A percentile compares a stretch with the other conserved stretches of the same genome.
Evolutionary conservation across 106 monocot genomes (phyloP).

Genomic region (Dendrobium catenatum): DNA sequence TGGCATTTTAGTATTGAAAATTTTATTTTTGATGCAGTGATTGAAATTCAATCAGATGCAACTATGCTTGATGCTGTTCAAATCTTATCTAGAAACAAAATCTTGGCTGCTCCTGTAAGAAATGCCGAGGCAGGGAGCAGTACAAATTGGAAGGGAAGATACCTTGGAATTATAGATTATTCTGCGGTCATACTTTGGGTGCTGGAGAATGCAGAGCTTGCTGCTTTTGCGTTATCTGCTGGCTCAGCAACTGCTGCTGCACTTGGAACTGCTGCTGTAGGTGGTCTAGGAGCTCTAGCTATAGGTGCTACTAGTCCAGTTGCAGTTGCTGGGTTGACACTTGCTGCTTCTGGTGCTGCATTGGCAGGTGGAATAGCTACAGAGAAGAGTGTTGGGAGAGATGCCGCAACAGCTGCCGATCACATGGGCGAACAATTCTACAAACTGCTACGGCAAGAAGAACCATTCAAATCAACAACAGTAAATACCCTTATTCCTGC

Average conservation of each 20-base stretch:
- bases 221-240: constrained; percentile 56
- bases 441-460: constrained; percentile 56
- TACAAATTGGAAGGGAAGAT: constrained; percentile 52
- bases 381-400: constrained; percentile 44
- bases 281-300: constrained; percentile 53
- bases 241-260: constrained; percentile 68
- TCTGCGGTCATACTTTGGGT: constrained; percentile 82
- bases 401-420: constrained; percentile 54
- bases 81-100: constrained; percentile 69
- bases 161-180: constrained; percentile 84
- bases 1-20: neutral
- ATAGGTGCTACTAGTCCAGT: constrained; percentile 50
- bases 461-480: constrained; percentile 81
- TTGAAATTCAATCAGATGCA: constrained; percentile 74
- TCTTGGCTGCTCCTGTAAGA: constrained; percentile 73
- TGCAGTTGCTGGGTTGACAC: constrained; percentile 61
- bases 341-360: constrained; percentile 62
- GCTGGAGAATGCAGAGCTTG: constrained; percentile 82
- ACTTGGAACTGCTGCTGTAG: constrained; percentile 48
- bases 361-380: constrained; percentile 57
- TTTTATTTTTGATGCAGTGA: constrained; percentile 40
- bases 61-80: constrained; percentile 59
- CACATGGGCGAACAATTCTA: constrained; percentile 66
- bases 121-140: constrained; percentile 30
- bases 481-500: constrained; percentile 26